Base-by-base conservation (phyloP, 140 eudicot genomes). In the Erigeron philadelphicus region DNA sequence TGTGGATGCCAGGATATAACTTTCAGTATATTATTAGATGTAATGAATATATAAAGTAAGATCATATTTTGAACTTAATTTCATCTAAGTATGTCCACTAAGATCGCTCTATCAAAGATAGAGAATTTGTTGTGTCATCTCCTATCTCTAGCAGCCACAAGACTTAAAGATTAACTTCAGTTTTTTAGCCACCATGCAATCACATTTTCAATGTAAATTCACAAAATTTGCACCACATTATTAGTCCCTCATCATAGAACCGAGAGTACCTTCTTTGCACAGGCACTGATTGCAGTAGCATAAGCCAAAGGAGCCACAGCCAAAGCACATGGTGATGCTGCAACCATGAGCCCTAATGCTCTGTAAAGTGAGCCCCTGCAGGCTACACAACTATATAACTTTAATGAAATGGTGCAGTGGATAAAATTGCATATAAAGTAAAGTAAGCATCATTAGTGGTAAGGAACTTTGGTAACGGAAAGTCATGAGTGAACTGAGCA, bases 211-310 rank as follows among this genome's bases (percentile, higher is more conserved):
- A 21, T 57, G 23, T 7, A 23, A 25, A 21, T 13, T 19, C 64
- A 23, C 40, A 18, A 50, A 50, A 50, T 12, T 50, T 50, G 35
- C 6, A 35, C 66, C 66, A 60, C 11, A 13, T 60, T 35, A 35
- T 13, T 12, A 47, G 12, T 44, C n/a, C 10, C 17, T 42, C 38
- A 11, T 60, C n/a, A 4, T 49, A 31, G 40, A 67, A n/a, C 19
- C 6, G 77, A 8, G 16, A 31, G 52, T 84, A 92, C 98, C 98
- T 85, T 93, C 78, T 75, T 93, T 45, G 96, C 96, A 78, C 98
- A 93, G 40, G 98, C 96, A 64, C 98, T 93, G 54, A 93, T 89
- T 79, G 98, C 96, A 41, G 98, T 93, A n/a, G 98, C 98, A 75
- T 93, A 93, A 23, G 90, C 95, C 76, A 93, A 72, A 4, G 98